phyloP scores from a whole-genome alignment of 805 yeast genomes.

The Saccharomycopsis vini region DNA sequence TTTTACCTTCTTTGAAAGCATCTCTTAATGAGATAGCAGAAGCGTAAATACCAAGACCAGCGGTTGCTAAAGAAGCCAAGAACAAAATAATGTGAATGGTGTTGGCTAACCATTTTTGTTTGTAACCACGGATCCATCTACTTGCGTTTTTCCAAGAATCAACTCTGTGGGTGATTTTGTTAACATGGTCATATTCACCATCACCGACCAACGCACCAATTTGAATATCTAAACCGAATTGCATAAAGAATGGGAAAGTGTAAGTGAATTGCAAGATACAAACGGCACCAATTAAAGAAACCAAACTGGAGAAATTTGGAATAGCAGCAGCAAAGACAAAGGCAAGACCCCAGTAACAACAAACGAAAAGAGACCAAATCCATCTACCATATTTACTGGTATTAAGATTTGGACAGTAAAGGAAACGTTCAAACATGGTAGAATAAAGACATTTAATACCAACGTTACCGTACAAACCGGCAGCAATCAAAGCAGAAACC shows the following conservation, averaged over 20 bases:
- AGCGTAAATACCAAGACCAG: constrained; percentile 23
- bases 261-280: constrained; percentile 39
- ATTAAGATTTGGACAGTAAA: constrained; percentile 28
- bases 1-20: constrained; percentile 23
- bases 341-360: constrained; percentile 37
- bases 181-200: constrained; percentile 17
- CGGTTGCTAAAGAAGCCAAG: constrained; percentile 3
- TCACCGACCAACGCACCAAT: constrained; percentile 20
- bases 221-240: constrained; percentile 21
- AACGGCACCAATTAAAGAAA: constrained; percentile 33
- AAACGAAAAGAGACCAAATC: constrained; percentile 30
- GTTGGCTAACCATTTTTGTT: constrained; percentile 18
- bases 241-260: constrained; percentile 33
- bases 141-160: constrained; percentile 15
- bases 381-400: constrained; percentile 28
- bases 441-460: constrained; percentile 38
- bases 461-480: constrained; percentile 37
- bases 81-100: constrained; percentile 21
- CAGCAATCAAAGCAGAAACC: constrained; percentile 35
- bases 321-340: constrained; percentile 36
- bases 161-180: constrained; percentile 13
- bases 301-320: constrained; percentile 33
- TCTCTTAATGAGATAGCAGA: constrained; percentile 24
- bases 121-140: constrained; percentile 22
- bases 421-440: constrained; percentile 28